Evolutionary conservation across 176 grass and related monocot species (phyloP).

Genomic region (Puya raimondii): DNA sequence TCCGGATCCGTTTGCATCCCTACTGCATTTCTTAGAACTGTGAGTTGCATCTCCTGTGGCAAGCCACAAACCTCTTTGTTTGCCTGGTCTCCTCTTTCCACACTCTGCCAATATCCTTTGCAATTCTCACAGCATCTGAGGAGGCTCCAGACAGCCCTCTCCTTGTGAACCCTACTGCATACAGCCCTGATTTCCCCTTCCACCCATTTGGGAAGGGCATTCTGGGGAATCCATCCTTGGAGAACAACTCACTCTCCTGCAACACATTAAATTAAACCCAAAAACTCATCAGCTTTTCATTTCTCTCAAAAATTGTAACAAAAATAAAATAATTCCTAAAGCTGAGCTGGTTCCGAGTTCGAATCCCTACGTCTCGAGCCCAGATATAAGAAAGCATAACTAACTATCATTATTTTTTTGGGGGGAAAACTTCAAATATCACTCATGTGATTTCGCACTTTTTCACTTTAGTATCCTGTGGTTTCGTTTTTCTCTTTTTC

Average conservation of each 20-base stretch:
- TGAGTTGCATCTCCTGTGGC: conserved; percentile 23
- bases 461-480: too few species aligned
- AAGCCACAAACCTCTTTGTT: conserved; percentile 4
- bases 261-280: not conserved
- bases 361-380: too few species aligned
- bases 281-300: not conserved
- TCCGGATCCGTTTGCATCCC: too few species aligned
- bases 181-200: conserved; percentile 47
- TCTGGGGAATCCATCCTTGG: conserved; percentile 22
- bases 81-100: conserved; percentile 50
- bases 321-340: not conserved
- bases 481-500: too few species aligned
- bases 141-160: conserved; percentile 66
- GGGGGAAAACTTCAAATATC: too few species aligned
- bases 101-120: conserved; percentile 46
- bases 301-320: not conserved
- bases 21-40: not conserved
- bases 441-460: too few species aligned
- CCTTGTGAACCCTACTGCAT: conserved; percentile 69
- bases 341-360: too few species aligned
- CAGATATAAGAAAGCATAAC: too few species aligned
- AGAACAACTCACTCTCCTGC: conserved; percentile 34
- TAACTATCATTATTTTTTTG: too few species aligned
- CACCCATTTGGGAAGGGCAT: conserved; percentile 45
- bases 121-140: conserved; percentile 51